phyloP scores from a whole-genome alignment of 495 filamentous ascomycete species.

The Cercophora samala region DNA sequence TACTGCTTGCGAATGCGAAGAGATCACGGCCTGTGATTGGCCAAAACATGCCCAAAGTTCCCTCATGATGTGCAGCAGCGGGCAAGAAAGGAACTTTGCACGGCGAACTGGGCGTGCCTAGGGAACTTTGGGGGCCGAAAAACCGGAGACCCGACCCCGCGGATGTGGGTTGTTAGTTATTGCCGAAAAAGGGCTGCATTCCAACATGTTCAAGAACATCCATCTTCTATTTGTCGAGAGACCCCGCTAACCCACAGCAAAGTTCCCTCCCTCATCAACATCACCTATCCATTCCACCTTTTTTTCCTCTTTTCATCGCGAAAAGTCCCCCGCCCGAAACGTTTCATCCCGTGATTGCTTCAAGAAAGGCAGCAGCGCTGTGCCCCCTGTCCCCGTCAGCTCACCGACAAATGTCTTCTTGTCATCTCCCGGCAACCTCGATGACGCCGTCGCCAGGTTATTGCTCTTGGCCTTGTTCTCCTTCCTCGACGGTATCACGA shows the following conservation, averaged over 20 bases:
- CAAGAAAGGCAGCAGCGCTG: conserved; percentile 82
- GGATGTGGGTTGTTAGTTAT: not conserved
- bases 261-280: not conserved
- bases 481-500: conserved; percentile 63
- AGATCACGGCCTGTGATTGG: not conserved
- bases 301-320: not conserved
- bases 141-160: not conserved
- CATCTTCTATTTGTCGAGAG: not conserved
- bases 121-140: not conserved
- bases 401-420: conserved; percentile 41
- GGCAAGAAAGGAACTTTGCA: not conserved
- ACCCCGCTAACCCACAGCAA: not conserved
- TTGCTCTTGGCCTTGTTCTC: conserved; percentile 21
- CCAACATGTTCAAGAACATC: not conserved
- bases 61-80: not conserved
- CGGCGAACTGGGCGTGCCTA: too few species aligned
- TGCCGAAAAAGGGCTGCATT: not conserved
- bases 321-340: conserved; percentile 19
- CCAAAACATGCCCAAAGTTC: not conserved
- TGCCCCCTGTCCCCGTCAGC: conserved; percentile 83
- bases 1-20: not conserved
- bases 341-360: conserved; percentile 92
- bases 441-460: conserved; percentile 62
- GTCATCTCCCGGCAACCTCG: conserved; percentile 18
- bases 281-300: too few species aligned